Evolutionary conservation across 345 rosid genomes (phyloP).

Genomic region (Sisymbrium irio): DNA sequence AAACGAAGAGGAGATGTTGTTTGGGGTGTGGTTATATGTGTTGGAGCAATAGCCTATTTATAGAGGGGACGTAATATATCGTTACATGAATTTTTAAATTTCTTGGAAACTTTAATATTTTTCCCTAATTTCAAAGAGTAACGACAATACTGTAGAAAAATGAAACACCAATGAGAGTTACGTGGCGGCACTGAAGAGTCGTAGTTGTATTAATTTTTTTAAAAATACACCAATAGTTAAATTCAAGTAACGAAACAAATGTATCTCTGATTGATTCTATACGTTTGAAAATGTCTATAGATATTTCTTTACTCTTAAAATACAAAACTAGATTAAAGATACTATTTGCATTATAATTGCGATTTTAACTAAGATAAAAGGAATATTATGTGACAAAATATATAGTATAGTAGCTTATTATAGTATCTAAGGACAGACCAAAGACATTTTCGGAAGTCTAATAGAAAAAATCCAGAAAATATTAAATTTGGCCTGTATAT

Average conservation of each 20-base stretch:
- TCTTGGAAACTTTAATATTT: no score
- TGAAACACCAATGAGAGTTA: not conserved
- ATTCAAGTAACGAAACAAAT: not conserved
- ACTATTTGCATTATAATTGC: no score
- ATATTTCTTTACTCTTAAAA: no score
- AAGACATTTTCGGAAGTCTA: no score
- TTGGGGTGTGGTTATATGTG: not conserved
- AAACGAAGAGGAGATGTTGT: not conserved
- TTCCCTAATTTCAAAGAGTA: not conserved
- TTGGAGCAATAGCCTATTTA: conserved; percentile 17
- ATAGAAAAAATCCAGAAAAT: not conserved
- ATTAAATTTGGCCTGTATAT: no score
- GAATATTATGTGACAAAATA: not conserved
- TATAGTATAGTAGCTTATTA: not conserved
- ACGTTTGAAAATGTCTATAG: not conserved
- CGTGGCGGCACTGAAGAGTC: conserved; percentile 15
- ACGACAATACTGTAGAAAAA: not conserved
- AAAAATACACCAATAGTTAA: no score
- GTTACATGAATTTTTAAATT: not conserved
- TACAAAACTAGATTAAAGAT: no score
- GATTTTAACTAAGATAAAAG: not conserved
- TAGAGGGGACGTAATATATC: not conserved
- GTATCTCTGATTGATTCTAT: not conserved
- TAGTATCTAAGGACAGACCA: no score
- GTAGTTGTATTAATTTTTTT: not conserved